Conservation (phyloP, 2,329 filamentous ascomycete genomes). For the Pyrenophora teres region DNA sequence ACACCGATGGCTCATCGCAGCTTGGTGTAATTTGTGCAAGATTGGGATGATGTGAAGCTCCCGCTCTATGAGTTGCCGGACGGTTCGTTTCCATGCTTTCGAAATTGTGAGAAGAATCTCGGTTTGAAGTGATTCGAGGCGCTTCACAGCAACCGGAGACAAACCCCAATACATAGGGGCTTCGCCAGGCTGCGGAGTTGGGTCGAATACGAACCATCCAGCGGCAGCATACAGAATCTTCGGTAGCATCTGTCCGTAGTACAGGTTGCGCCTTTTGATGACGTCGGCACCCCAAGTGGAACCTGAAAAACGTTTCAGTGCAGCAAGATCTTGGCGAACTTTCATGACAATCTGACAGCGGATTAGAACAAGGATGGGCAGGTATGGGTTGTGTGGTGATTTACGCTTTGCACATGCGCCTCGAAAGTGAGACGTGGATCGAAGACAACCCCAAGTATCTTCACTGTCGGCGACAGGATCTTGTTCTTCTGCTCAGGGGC, state of each 20-base stretch:
- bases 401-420: neutral
- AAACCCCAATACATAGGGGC: neutral
- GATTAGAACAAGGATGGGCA: too few species aligned
- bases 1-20: constrained; percentile 1
- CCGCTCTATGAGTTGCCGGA: neutral
- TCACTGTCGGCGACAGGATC: neutral
- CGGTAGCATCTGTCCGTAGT: neutral
- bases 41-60: constrained; percentile 1
- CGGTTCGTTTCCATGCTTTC: neutral
- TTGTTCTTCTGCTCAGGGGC: neutral
- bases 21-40: neutral
- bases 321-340: neutral
- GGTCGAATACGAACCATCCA: constrained; percentile 4
- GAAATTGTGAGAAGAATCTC: neutral
- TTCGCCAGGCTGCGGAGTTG: neutral
- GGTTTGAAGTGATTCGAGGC: neutral
- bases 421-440: neutral
- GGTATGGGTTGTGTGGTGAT: neutral
- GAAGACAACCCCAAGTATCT: neutral
- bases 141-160: neutral
- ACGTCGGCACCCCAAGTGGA: neutral
- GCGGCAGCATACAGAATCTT: neutral
- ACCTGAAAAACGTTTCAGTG: neutral
- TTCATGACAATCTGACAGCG: too few species aligned
- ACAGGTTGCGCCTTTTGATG: neutral